Evolutionary conservation across 2,329 filamentous ascomycete genomes (phyloP).

Genomic region (Neofusicoccum parvum): DNA sequence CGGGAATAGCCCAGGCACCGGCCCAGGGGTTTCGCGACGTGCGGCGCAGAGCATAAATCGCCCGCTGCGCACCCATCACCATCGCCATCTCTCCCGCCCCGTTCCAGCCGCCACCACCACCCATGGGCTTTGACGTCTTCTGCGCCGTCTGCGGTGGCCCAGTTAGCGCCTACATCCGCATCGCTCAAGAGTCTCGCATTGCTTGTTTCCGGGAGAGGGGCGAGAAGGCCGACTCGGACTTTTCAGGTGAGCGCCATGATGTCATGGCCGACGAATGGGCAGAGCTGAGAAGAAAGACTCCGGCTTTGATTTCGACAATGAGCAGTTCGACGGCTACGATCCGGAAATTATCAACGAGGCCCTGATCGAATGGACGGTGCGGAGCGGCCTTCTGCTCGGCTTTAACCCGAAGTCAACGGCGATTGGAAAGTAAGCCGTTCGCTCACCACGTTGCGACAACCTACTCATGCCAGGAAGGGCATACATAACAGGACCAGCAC

Average conservation of each 20-base stretch:
- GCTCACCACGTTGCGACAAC: neutral
- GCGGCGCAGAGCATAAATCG: neutral
- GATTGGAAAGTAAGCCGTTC: constrained; percentile 9
- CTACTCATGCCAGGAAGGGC: constrained; percentile 9
- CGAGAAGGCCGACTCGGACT: neutral
- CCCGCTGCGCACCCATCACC: neutral
- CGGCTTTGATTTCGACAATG: neutral
- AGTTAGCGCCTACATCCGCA: neutral
- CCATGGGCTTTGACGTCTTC: neutral
- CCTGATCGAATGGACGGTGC: constrained; percentile 23
- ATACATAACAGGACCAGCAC: constrained; percentile 26
- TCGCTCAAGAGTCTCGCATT: neutral
- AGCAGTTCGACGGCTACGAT: constrained; percentile 25
- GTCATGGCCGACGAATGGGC: neutral
- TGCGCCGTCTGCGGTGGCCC: constrained; percentile 7
- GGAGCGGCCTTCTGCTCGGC: constrained; percentile 24
- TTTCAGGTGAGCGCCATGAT: no score
- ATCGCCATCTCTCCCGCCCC: neutral
- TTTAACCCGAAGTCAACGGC: constrained; percentile 23
- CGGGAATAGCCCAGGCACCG: neutral
- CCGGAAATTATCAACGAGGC: constrained; percentile 24
- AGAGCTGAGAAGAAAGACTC: neutral
- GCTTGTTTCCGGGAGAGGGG: neutral
- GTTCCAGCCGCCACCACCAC: neutral
- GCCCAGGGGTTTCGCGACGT: neutral